A percentile compares a stretch with the other conserved stretches of the same genome.
Conservation (phyloP, 2,329 filamentous ascomycete species). For the Xylaria sp. region DNA sequence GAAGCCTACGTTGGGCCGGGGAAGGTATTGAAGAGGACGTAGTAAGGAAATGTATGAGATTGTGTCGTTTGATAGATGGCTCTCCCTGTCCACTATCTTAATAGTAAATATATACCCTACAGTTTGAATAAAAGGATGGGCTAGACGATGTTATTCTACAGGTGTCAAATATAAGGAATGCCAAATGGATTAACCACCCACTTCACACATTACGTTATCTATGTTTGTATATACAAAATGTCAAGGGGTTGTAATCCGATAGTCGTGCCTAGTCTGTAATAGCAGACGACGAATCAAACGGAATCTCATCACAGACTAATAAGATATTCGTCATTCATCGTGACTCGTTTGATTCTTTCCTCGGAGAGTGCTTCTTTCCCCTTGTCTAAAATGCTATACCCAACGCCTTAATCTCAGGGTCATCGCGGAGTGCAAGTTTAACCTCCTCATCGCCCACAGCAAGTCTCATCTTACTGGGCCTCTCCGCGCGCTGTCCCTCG, state of each 20-base stretch:
- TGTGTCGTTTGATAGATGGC: conserved; percentile 7
- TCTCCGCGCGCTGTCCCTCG: conserved; percentile 82
- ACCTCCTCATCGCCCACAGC: conserved; percentile 92
- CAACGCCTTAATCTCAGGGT: conserved; percentile 84
- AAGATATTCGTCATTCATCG: too few species aligned
- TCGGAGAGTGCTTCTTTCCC: not conserved
- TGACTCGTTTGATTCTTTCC: conserved; percentile 10
- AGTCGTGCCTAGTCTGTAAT: not conserved
- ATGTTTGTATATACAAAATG: conserved; percentile 22
- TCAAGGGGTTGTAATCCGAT: not conserved
- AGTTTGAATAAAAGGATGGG: conserved; percentile 3
- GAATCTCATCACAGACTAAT: not conserved
- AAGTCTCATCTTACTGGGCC: conserved; percentile 87
- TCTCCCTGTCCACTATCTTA: not conserved
- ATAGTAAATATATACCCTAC: not conserved
- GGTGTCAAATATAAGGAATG: not conserved
- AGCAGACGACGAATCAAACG: not conserved
- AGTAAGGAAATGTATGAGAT: not conserved
- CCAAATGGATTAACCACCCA: not conserved
- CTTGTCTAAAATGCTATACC: conserved; percentile 63
- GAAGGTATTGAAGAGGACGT: conserved; percentile 71
- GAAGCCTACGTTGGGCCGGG: conserved; percentile 82
- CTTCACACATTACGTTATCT: not conserved
- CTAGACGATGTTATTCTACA: conserved; percentile 2
- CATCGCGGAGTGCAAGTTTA: conserved; percentile 85